Percentiles rank a stretch among this genome's conserved stretches.
phyloP scores from a whole-genome alignment of 2,329 filamentous ascomycete species.

The Cercospora berteroae region DNA sequence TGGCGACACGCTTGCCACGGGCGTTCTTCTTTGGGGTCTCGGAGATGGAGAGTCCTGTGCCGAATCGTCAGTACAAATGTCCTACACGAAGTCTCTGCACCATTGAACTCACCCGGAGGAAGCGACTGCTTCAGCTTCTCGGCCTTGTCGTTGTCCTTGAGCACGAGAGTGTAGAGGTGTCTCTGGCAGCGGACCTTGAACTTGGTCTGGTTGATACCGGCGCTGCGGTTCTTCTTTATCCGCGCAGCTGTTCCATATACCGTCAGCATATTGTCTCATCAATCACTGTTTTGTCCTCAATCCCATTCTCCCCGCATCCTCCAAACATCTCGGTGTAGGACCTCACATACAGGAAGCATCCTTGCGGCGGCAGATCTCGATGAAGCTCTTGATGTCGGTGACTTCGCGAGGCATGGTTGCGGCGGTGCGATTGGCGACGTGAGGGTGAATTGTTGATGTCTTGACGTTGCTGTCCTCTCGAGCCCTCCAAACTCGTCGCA shows the following conservation, averaged over 20 bases:
- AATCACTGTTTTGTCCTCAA: neutral
- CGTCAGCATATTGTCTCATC: constrained; percentile 10
- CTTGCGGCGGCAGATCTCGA: constrained; percentile 99
- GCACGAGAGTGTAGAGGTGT: constrained; percentile 95
- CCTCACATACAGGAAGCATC: constrained; percentile 91
- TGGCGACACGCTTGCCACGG: constrained; percentile 51
- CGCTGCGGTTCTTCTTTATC: constrained; percentile 84
- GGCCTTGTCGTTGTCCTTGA: constrained; percentile 98
- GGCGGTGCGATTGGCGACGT: constrained; percentile 23
- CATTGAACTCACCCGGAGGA: constrained; percentile 71
- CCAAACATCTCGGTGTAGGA: neutral
- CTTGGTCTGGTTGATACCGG: constrained; percentile 77
- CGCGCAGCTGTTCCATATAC: constrained; percentile 44
- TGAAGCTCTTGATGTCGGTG: constrained; percentile 99
- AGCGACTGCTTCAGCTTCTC: constrained; percentile 99
- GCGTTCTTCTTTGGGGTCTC: constrained; percentile 64
- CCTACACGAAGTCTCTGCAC: neutral
- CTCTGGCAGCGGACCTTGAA: constrained; percentile 98
- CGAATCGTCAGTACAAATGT: neutral
- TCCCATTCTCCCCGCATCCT: constrained; percentile 2
- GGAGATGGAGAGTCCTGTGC: constrained; percentile 57
- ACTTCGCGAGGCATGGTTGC: constrained; percentile 96
- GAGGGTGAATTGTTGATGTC: constrained; percentile 7
- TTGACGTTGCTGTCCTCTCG: constrained; percentile 15
- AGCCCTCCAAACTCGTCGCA: neutral